phyloP scores from a whole-genome alignment of 768 basidiomycete species.

The Rhizopogon vulgaris region DNA sequence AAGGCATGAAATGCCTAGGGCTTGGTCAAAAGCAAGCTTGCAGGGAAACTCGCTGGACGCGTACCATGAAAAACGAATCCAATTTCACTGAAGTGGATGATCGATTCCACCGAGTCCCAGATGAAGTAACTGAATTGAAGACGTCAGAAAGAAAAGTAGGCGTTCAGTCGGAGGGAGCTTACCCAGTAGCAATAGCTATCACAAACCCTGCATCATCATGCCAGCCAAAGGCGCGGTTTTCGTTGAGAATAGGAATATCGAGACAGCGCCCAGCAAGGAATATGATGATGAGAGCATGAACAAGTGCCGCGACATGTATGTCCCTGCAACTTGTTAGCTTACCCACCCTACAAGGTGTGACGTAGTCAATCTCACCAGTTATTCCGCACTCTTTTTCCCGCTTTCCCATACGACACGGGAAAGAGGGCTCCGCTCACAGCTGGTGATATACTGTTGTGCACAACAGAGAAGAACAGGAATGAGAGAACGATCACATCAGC shows the following conservation, averaged over 20 bases:
- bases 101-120: conserved; percentile 75
- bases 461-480: conserved; percentile 48
- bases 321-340: conserved; percentile 37
- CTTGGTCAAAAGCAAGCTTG: conserved; percentile 1
- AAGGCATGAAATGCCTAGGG: conserved; percentile 54
- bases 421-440: conserved; percentile 40
- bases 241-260: conserved; percentile 35
- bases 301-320: conserved; percentile 65
- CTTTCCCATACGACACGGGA: conserved; percentile 43
- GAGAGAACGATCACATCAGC: conserved; percentile 49
- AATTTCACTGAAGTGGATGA: conserved; percentile 59
- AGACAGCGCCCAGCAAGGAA: conserved; percentile 56
- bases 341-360: neutral
- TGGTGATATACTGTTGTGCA: conserved; percentile 58
- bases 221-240: conserved; percentile 77
- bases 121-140: conserved; percentile 55
- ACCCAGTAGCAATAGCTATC: conserved; percentile 70
- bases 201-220: conserved; percentile 50
- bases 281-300: conserved; percentile 64
- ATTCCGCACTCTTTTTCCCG: conserved; percentile 41
- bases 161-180: conserved; percentile 10
- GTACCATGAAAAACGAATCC: conserved; percentile 77
- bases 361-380: conserved; percentile 45
- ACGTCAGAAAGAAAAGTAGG: neutral
- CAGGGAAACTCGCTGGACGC: conserved; percentile 8